Evolutionary conservation across 345 rosid genomes (phyloP), one percentile per base, ranked within the genome.

Genomic region (Citrus sp.): DNA sequence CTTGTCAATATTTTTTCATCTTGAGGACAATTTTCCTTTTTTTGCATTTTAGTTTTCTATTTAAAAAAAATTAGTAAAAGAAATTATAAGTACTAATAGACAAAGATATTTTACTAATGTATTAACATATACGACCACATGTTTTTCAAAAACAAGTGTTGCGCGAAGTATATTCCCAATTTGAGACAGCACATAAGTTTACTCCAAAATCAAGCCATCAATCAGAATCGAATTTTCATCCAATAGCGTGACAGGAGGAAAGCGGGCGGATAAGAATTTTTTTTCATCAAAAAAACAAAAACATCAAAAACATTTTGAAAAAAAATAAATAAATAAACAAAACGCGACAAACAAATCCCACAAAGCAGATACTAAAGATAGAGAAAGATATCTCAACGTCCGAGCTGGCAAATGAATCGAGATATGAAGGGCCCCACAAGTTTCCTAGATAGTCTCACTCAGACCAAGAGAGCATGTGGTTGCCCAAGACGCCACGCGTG

Each of bases 381-480:
- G 80, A 74, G 62, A 82, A 79, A 82, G 90, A 81, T 80, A 88
- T 90, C 92, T 73, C 0, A 42, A 84, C 68, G 78, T 92, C 98
- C 90, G 81, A 91, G 83, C 78, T 92, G 93, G 93, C 94, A 81
- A 56, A 7, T 18, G 12, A 19, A 32, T 37, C 16, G 0, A 85
- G 85, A 83, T 69, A 38, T 67, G 38, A 32, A 16, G 54, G 66
- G 65, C 27, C 78, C 86, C 79, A 67, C 85, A 49, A 14, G 28
- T 54, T 71, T 21, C 21, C 24, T 25, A 40, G 55, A 55, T 19
- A 32, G 67, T 37, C 68, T 32, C 76, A 65, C 72, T 63, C 63
- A 32, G 73, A 72, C 73, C 70, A 56, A 16, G 37, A 0, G 64
- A 89, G 83, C 90, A 46, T 90, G 98, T 92, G 98, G 95, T 80